Evolutionary conservation across 495 filamentous ascomycete species (phyloP), one percentile per base, ranked within the genome.

Genomic region (Penicillium canariense): DNA sequence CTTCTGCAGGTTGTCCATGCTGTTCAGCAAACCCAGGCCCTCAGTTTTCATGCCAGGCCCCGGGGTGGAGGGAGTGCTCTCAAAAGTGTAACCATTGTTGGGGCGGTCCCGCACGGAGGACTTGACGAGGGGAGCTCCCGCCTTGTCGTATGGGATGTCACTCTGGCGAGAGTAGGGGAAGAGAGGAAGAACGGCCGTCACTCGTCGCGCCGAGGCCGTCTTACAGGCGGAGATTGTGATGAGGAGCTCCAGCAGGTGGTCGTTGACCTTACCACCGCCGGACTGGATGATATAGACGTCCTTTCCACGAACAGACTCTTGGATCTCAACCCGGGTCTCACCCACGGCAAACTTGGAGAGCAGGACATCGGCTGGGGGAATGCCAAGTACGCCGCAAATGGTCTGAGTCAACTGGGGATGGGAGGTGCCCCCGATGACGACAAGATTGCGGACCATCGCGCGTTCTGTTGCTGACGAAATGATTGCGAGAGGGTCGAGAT

Each of bases 251-350:
- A 98, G 85, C 42, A 98, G 79, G 70, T 96, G 85, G 68, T 98
- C 94, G 65, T 98, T 98, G 73, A 97, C 90, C 57, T 87, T 91
- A 43, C 89, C 89, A 52, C 86, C 84, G 48, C 91, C 90, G 45
- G 87, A 89, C 70, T 97, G 91, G 59, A 97, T 88, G 69, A 97
- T 95, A 73, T 95, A 96, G 65, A 98, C 93, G 80, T 97, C 94
- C 70, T 98, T 98, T 52, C 87, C 95, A 60, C 94, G 89, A 35
- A 98, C 92, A 20, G 89, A 95, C 74, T 97, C 94, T 64, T 89
- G 78, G 61, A 98, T 94, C 72, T 97, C 94, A 53, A 96, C 91
- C 28, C 95, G 85, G 53, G 89, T 97, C 71, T 97, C 95, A 40
- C 94, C 94, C 48, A 93, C 90, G 14, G 87, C 85, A 72, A 98